Evolutionary conservation across 352 stramenopile genomes (phyloP), one percentile per base, ranked within the genome.

Genomic region (Phytophthora hibernalis): DNA sequence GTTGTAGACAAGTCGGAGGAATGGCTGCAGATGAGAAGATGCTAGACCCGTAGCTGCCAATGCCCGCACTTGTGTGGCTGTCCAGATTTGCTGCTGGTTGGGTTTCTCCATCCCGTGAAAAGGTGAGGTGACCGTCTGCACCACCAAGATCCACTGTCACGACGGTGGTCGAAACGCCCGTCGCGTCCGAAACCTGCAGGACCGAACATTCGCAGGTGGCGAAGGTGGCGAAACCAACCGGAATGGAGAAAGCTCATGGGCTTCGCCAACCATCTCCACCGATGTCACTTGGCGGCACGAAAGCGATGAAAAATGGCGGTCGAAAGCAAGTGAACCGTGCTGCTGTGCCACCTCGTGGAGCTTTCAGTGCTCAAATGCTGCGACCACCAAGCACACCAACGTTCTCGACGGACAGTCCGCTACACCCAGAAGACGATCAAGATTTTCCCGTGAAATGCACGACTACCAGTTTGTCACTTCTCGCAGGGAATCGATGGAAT

Each of bases 1-100:
- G 38, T 79, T 57, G 51, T 87, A 85, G 0, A 87, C 16, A n/a
- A 92, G 37, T 15, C 81, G 80, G 0, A 76, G 24, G 49, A 90
- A 89, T 8, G 79, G 81, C 2, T 77, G 53, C 3, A 70, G 28
- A 42, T 90, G 83, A 31, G 62, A 75, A 2, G 71, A 72, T n/a
- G 72, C 72, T 12, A 92, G 66, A 13, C 79, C 81, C 0, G 77
- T 72, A 26, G 75, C 69, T 13, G 71, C 77, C 33, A 76, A 45
- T 18, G 67, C 64, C 13, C 45, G 24, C 16, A 85, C 50, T 59
- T 82, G 72, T 13, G 62, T 79, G 5, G 74, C 65, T 49, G 68
- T 75, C 72, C 59, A 77, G 2, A 24, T 18, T 9, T 45, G 21
- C 13, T 50, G 50, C 5, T 43, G 24, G 4, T 24, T 62, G n/a